Evolutionary conservation across 2,329 filamentous ascomycete genomes (phyloP), one percentile per base, ranked within the genome.

Genomic region (Dothideomycetes sp.): DNA sequence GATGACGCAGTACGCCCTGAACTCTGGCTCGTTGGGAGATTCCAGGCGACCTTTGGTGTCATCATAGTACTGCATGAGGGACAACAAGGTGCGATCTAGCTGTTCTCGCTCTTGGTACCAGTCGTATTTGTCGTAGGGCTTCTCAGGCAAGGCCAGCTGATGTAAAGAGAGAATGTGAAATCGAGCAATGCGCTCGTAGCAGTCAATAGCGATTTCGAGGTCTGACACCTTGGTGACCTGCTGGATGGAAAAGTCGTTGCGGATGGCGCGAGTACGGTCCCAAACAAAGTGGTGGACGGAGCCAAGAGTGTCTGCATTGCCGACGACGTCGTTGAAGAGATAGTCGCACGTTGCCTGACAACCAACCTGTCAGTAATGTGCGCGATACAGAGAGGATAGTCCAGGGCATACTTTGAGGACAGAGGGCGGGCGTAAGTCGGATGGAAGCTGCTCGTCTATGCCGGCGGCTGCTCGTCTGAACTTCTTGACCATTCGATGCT

Each of bases 231-330:
- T 71, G 5, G 68, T 70, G 42, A 78, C 59, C 49, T 75, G 70
- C 53, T 79, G 75, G 15, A 79, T 77, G 2, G 73, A 74, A 37
- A 79, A 74, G 52, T 81, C 77, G 50, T 79, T 80, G 31, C 77
- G 69, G 42, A 81, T 71, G 4, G 73, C 75, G 34, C 77, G 67
- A 24, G 75, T 79, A 14, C 77, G 68, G 52, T 80, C 76, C 77
- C 77, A 81, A 18, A 80, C 67, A 53, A 79, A 81, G 44, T 71
- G 69, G 49, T 79, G 73, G 10, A 77, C 66, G n/a, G 64, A 54
- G 1, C 61, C 66, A 37, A 76, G 59, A 22, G 62, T 58, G 14
- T 70, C 63, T 16, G 60, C 56, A 19, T 72, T 67, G 31, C 63
- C 64, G 40, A 79, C 57, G 7, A 79, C 40, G 59, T 63, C 56